phyloP scores from a whole-genome alignment of 2,329 filamentous ascomycete species.

The Diaporthe ampelina region DNA sequence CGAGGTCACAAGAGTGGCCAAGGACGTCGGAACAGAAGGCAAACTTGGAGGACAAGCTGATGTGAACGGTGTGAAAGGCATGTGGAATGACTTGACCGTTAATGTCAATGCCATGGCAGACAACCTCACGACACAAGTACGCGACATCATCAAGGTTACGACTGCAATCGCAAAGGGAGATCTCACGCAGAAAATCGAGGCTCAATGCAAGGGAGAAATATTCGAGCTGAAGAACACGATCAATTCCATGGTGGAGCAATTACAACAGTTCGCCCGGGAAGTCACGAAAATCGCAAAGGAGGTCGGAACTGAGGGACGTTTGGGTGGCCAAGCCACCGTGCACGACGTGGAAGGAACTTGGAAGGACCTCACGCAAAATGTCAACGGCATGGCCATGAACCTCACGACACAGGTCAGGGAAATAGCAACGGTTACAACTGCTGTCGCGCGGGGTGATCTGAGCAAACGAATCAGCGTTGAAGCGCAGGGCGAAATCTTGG shows the following conservation, averaged over 20 bases:
- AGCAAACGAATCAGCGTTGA: conserved; percentile 97
- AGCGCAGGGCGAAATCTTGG: conserved; percentile 92
- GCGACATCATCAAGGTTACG: conserved; percentile 90
- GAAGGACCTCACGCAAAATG: conserved; percentile 94
- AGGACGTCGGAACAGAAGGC: conserved; percentile 88
- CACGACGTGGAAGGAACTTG: conserved; percentile 98
- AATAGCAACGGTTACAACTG: conserved; percentile 96
- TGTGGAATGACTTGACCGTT: conserved; percentile 90
- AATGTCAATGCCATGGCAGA: conserved; percentile 92
- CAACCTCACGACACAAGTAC: conserved; percentile 88
- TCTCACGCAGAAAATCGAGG: conserved; percentile 95
- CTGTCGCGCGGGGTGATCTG: conserved; percentile 92
- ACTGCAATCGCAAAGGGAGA: conserved; percentile 85
- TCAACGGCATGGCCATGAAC: conserved; percentile 99
- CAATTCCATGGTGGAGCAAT: conserved; percentile 98
- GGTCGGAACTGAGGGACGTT: conserved; percentile 93
- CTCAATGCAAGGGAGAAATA: conserved; percentile 92
- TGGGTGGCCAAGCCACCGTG: conserved; percentile 95
- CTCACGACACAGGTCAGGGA: conserved; percentile 97
- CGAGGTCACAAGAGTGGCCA: conserved; percentile 85
- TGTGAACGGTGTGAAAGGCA: conserved; percentile 86
- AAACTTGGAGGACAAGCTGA: conserved; percentile 86
- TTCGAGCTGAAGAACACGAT: conserved; percentile 97
- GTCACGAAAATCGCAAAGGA: conserved; percentile 97
- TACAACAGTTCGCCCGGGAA: conserved; percentile 96